phyloP scores from a whole-genome alignment of 108 stramenopile species.

The Epithemia pelagica region DNA sequence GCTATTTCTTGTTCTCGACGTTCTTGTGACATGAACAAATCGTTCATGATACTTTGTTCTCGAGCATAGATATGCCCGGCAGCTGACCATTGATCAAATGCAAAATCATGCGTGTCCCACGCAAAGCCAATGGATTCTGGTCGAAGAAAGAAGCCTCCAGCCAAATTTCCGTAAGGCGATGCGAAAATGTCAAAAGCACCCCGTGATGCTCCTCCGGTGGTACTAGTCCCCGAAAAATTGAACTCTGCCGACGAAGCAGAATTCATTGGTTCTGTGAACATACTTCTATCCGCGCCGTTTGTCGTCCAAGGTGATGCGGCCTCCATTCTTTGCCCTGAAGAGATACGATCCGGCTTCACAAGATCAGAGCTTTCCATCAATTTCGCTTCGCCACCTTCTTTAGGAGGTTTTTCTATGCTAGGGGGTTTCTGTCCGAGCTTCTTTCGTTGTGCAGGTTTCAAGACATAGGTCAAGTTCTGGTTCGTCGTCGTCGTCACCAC shows the following conservation, averaged over 20 bases:
- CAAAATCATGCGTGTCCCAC: slow-evolving; percentile 7
- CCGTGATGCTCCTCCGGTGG: background rate
- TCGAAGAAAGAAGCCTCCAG: slow-evolving; percentile 4
- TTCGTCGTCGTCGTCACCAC: background rate
- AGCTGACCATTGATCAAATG: slow-evolving; percentile 13
- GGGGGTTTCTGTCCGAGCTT: background rate
- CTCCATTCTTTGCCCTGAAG: background rate
- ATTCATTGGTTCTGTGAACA: background rate
- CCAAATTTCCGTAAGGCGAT: background rate
- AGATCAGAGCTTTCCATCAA: background rate
- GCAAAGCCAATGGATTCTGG: background rate
- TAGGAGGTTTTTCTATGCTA: background rate
- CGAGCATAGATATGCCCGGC: slow-evolving; percentile 18
- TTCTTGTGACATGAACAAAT: slow-evolving; percentile 32
- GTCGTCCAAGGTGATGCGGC: background rate
- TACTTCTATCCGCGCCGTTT: background rate
- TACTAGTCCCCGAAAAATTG: background rate
- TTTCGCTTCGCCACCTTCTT: background rate
- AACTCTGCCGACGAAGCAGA: background rate
- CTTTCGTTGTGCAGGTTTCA: background rate
- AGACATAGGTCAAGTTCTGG: background rate
- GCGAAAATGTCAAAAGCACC: slow-evolving; percentile 12
- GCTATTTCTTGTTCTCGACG: slow-evolving; percentile 19
- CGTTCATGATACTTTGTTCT: slow-evolving; percentile 48
- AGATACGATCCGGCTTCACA: no score